Percentiles rank a stretch among this genome's conserved stretches.
Evolutionary conservation across 2,329 filamentous ascomycete species (phyloP).

Genomic region (Colletotrichum camelliae): DNA sequence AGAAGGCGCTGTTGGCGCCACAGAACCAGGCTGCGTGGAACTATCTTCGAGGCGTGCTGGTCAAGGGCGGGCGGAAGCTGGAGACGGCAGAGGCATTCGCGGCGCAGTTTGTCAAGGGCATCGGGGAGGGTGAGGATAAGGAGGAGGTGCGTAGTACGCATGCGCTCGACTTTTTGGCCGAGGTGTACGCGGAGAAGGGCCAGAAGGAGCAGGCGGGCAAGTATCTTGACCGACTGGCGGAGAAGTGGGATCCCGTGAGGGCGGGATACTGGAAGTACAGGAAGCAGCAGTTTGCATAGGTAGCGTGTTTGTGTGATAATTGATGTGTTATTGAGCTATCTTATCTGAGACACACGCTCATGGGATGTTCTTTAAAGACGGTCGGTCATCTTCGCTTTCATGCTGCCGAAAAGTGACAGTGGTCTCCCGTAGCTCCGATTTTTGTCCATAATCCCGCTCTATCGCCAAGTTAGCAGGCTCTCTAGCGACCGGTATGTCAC

Average conservation of each 20-base stretch:
- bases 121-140: conserved; percentile 47
- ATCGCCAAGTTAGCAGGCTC: background rate
- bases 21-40: conserved; percentile 97
- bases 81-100: conserved; percentile 53
- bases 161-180: conserved; percentile 74
- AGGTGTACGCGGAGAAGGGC: conserved; percentile 65
- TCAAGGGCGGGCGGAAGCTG: conserved; percentile 64
- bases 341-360: background rate
- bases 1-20: conserved; percentile 78
- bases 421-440: fast-evolving
- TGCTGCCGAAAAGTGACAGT: background rate
- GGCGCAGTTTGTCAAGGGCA: conserved; percentile 52
- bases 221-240: conserved; percentile 75
- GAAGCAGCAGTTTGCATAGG: conserved; percentile 26
- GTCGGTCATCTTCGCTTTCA: background rate
- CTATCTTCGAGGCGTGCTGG: conserved; percentile 80
- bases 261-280: conserved; percentile 88
- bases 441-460: background rate
- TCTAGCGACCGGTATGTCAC: background rate
- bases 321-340: background rate
- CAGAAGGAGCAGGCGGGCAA: conserved; percentile 67
- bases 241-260: conserved; percentile 90
- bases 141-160: conserved; percentile 67
- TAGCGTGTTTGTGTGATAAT: background rate
- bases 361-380: background rate